Evolutionary conservation across 495 filamentous ascomycete species (phyloP), one percentile per base, ranked within the genome.

Genomic region (Penicillium simplicissimum): DNA sequence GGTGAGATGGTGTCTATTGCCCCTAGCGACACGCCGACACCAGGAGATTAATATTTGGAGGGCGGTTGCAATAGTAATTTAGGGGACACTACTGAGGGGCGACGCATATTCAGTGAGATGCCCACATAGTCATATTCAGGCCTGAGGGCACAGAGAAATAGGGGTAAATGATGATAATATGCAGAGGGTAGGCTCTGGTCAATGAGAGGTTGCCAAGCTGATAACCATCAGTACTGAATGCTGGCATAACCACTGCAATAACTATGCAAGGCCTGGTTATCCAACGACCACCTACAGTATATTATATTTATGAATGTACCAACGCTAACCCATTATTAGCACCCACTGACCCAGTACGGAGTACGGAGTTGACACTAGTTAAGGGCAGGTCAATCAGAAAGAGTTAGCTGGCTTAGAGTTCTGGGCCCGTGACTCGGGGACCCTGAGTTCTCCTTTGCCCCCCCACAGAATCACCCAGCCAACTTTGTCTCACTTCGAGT

Each of bases 21-120:
- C 64, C 64, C 64, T 66, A 60, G 60, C 60, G 64, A 66, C n/a
- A n/a, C n/a, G n/a, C n/a, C n/a, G n/a, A n/a, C 64, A 43, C 42
- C 10, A 19, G 37, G 48, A 42, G 51, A 31, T 38, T 31, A 31
- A 31, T 31, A 31, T 31, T 14, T 51, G 45, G 21, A 25, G 42
- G 17, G 37, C 23, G 43, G 45, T 49, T 49, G 45, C 13, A 49
- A 23, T 49, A 19, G 9, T 49, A 28, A 49, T 57, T 57, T 45
- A 57, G 38, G 38, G 38, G 23, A 7, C 7, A 19, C 28, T 7
- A 25, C 13, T 11, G 21, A n/a, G 17, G 42, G 31, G 31, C 34
- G 17, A 36, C n/a, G n/a, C 14, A 19, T 5, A 15, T 57, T 33
- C n/a, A 31, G 28, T 31, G 28, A 31, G 7, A 19, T 34, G 37